A percentile compares a stretch with the other conserved stretches of the same genome.
These are phyloP conservation scores for Microsporum ferrugineum DNA, from an alignment of 2,329 filamentous ascomycete species.

Conservation along the genomic window DNA sequence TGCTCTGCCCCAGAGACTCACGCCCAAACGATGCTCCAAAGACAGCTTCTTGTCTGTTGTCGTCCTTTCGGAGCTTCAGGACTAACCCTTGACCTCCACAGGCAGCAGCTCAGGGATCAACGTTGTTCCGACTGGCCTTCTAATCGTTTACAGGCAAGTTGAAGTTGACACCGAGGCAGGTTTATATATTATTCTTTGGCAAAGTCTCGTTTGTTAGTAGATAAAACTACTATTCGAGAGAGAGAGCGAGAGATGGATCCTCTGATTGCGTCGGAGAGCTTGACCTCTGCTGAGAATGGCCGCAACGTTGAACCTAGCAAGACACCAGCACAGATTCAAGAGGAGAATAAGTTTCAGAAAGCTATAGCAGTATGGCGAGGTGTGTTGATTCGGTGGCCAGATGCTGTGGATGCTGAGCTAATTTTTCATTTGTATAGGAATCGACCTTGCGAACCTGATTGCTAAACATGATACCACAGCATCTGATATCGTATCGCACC, in stretches of 20 bases:
- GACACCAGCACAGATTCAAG: conserved; percentile 28
- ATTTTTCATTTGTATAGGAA: conserved; percentile 43
- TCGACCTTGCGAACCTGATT: conserved; percentile 75
- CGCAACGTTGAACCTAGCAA: conserved; percentile 19
- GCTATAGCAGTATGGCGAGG: conserved; percentile 95
- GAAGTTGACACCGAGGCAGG: not conserved
- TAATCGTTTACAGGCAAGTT: too few species aligned
- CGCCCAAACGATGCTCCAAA: not conserved
- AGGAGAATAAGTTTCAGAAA: conserved; percentile 88
- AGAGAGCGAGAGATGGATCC: conserved; percentile 29
- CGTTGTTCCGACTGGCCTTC: conserved; percentile 6
- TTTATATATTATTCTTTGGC: not conserved
- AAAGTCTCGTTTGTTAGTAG: not conserved
- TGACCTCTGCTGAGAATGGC: conserved; percentile 15
- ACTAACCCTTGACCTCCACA: not conserved
- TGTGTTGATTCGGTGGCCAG: conserved; percentile 34
- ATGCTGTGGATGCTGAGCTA: not conserved
- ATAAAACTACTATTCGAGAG: not conserved
- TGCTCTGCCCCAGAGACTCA: not conserved
- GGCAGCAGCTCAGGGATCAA: conserved; percentile 8
- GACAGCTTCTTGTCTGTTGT: not conserved
- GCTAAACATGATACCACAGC: conserved; percentile 81
- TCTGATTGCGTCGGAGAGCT: conserved; percentile 32
- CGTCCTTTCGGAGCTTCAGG: not conserved
- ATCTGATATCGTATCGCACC: conserved; percentile 87